These are phyloP conservation scores for Fraxinus velutina DNA, from an alignment of 305 asterid genomes.

Conservation along the genomic window DNA sequence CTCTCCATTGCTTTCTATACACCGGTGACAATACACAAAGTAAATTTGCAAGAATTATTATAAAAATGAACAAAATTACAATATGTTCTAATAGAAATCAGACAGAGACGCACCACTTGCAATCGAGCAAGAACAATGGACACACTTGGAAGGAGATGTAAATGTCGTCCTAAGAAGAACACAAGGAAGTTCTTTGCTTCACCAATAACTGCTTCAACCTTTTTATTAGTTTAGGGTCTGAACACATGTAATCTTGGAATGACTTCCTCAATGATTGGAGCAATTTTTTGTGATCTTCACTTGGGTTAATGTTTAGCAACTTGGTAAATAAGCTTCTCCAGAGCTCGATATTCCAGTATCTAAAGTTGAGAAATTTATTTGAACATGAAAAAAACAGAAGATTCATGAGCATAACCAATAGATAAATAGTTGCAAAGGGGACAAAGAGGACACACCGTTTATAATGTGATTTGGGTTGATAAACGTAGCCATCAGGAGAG, in stretches of 20 bases:
- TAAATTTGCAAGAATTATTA: neutral
- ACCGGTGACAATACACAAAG: neutral
- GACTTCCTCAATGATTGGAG: constrained; percentile 56
- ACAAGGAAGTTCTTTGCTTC: constrained; percentile 70
- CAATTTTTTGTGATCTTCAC: constrained; percentile 52
- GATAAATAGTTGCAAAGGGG: no score
- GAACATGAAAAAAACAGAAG: neutral
- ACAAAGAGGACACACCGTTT: constrained; percentile 50
- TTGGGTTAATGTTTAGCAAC: constrained; percentile 57
- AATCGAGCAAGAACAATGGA: neutral
- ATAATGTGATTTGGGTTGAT: constrained; percentile 65
- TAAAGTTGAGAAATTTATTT: constrained; percentile 20
- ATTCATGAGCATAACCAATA: neutral
- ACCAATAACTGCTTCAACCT: constrained; percentile 60
- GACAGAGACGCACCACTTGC: neutral
- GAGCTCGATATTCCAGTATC: constrained; percentile 74
- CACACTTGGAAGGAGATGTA: neutral
- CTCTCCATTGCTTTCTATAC: neutral
- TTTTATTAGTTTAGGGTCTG: constrained; percentile 60
- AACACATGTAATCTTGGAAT: constrained; percentile 70
- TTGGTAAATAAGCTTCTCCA: constrained; percentile 68
- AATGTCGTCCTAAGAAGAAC: constrained; percentile 50
- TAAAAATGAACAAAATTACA: neutral
- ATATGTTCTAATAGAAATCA: neutral
- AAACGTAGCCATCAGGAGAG: constrained; percentile 37